Evolutionary conservation across 2,329 filamentous ascomycete species (phyloP), one percentile per base, ranked within the genome.

Genomic region (Penicillium paneum): DNA sequence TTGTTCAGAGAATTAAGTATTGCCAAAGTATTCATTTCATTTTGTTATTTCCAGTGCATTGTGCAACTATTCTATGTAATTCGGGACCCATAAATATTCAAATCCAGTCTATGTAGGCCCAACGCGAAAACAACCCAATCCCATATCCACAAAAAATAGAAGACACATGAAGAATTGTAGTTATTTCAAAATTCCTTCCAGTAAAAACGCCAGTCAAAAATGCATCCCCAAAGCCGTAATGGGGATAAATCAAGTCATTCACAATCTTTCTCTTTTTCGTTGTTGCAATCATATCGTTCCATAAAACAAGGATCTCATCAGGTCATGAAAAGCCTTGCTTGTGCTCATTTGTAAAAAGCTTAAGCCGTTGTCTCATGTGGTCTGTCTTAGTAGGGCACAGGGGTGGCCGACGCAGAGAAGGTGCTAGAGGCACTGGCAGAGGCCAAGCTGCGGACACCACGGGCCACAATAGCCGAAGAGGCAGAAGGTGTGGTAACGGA

Each of bases 81-180:
- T 41, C 12, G 11, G 54, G 26, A 5, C 19, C 52, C 31, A 29
- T 39, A 34, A 54, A 48, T 52, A 46, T 54, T 54, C 49, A 55
- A 52, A 42, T 50, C 34, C 61, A 63, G 44, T 62, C 61, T 63
- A 58, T 52, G 42, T 48, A 42, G 41, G 39, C 24, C 38, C 49
- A 45, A 38, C 29, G 19, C 29, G 11, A 52, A 55, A 46, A 52
- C 46, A 31, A 38, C 35, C 49, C 39, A 53, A 47, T 26, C 51
- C 44, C 52, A 60, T 54, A 26, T 53, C 44, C 41, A 50, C 35
- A 48, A 49, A 32, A 47, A 54, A 39, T 45, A 52, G 47, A 48
- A 58, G 42, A 58, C 40, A 58, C 44, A 52, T 40, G 38, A 52
- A 35, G 49, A 49, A 52, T 39, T 32, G 41, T 31, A 52, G 13